Evolutionary conservation across 768 basidiomycete species (phyloP), one percentile per base, ranked within the genome.

Genomic region (Leucocoprinus leucothites): DNA sequence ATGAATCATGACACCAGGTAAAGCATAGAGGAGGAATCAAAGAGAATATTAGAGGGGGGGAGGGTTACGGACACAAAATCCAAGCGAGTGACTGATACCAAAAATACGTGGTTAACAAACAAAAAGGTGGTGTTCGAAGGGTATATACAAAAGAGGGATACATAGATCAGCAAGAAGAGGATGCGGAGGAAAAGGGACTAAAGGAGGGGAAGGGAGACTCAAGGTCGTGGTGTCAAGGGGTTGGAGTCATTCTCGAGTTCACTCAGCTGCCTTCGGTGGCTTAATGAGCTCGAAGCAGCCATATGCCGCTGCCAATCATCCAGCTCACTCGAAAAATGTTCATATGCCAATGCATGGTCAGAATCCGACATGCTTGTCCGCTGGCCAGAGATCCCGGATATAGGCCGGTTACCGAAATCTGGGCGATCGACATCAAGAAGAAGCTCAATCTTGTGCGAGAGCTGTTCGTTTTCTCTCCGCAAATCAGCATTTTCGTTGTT

Each of bases 401-500:
- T 71, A 22, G 86, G 87, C 56, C 80, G 70, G 18, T 78, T 79
- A 46, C 76, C 75, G 26, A 86, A 91, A 2, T 81, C 74, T 19
- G 88, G 82, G 61, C 89, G 88, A 63, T 93, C 91, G 42, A 90
- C 91, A 63, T 94, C 91, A 51, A 96, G 81, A 14, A 96, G 77
- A 45, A 95, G 79, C 54, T 85, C 89, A 62, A 96, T 93, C 78
- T 93, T 94, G 67, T 91, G 91, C n/a, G 87, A 86, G 42, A 94
- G 80, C 61, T 93, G 86, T 65, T 91, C 88, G 67, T 94, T 94
- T 70, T 94, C 91, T 54, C 84, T 82, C 67, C 87, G 85, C 56
- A 94, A 82, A 28, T 74, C 78, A 16, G 82, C 78, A 68, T 94
- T 94, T 67, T 96, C 91, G 67, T 77, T 82, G 68, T 85, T 86